A percentile compares a stretch with the other conserved stretches of the same genome.
Evolutionary conservation across 148 eudicot species (phyloP).

Genomic region (Limonium bicolor): DNA sequence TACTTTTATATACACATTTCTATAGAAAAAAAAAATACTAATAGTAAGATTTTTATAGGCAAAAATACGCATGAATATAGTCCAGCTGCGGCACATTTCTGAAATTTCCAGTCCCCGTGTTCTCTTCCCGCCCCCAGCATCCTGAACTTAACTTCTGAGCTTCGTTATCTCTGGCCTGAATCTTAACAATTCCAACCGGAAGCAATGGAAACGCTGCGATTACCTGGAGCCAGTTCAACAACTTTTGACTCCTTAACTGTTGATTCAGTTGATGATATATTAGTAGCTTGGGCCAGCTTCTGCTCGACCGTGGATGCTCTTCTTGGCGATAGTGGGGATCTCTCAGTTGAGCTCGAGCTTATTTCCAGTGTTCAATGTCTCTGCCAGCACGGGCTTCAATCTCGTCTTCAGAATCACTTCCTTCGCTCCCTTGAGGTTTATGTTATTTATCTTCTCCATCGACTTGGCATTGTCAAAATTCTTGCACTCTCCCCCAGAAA

Average conservation of each 20-base stretch:
- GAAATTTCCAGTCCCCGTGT: too few species aligned
- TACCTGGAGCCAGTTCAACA: slow-evolving; percentile 29
- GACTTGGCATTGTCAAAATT: background rate
- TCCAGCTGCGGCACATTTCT: too few species aligned
- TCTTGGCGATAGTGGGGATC: slow-evolving; percentile 23
- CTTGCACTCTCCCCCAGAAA: background rate
- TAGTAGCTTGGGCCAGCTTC: slow-evolving; percentile 46
- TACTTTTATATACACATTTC: too few species aligned
- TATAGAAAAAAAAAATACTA: too few species aligned
- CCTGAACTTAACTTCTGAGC: too few species aligned
- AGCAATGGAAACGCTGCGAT: slow-evolving; percentile 14
- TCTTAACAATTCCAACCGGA: too few species aligned
- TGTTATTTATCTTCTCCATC: background rate
- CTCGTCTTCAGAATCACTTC: slow-evolving; percentile 55
- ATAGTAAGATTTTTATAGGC: too few species aligned
- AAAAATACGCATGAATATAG: too few species aligned
- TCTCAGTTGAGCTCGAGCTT: slow-evolving; percentile 24
- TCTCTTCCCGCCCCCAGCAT: too few species aligned
- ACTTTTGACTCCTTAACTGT: slow-evolving; percentile 31
- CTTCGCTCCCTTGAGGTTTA: slow-evolving; percentile 48
- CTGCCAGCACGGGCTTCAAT: slow-evolving; percentile 32
- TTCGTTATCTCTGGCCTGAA: too few species aligned
- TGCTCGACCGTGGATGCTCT: slow-evolving; percentile 42
- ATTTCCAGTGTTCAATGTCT: slow-evolving; percentile 29
- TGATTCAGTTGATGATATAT: slow-evolving; percentile 32